phyloP scores from a whole-genome alignment of 2,329 filamentous ascomycete species.

The Raffaelea albimanens region DNA sequence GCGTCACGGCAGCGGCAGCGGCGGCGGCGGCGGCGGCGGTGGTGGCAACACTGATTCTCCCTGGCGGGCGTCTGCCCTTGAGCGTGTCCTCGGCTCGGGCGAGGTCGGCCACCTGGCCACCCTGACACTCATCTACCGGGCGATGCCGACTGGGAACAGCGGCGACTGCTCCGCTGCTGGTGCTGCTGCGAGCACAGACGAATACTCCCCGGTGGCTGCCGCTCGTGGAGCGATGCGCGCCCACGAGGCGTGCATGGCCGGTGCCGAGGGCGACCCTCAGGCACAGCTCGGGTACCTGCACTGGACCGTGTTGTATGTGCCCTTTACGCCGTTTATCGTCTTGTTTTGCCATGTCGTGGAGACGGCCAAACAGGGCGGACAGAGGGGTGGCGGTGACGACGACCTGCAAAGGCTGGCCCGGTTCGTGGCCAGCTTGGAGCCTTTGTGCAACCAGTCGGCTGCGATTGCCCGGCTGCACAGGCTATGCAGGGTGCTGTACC shows the following conservation, averaged over 20 bases:
- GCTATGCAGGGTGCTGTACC: slow-evolving; percentile 52
- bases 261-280: not conserved
- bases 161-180: too few species aligned
- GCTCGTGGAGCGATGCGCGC: slow-evolving; percentile 2
- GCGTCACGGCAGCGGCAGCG: not conserved
- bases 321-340: slow-evolving; percentile 51
- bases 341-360: slow-evolving; percentile 50
- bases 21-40: not conserved
- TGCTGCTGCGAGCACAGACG: slow-evolving; percentile 3
- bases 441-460: slow-evolving; percentile 42
- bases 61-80: not conserved
- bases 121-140: slow-evolving; percentile 41
- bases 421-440: slow-evolving; percentile 47
- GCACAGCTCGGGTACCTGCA: not conserved
- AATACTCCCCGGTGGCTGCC: slow-evolving; percentile 18
- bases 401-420: slow-evolving; percentile 46
- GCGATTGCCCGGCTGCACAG: slow-evolving; percentile 50
- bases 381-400: too few species aligned
- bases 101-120: slow-evolving; percentile 38
- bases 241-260: not conserved
- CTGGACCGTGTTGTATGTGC: slow-evolving; percentile 45
- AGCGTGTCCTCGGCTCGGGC: slow-evolving; percentile 27
- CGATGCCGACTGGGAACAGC: slow-evolving; percentile 29
- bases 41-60: not conserved
- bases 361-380: too few species aligned